Evolutionary conservation across 2,329 filamentous ascomycete genomes (phyloP).

Genomic region (Neonectria faginata): DNA sequence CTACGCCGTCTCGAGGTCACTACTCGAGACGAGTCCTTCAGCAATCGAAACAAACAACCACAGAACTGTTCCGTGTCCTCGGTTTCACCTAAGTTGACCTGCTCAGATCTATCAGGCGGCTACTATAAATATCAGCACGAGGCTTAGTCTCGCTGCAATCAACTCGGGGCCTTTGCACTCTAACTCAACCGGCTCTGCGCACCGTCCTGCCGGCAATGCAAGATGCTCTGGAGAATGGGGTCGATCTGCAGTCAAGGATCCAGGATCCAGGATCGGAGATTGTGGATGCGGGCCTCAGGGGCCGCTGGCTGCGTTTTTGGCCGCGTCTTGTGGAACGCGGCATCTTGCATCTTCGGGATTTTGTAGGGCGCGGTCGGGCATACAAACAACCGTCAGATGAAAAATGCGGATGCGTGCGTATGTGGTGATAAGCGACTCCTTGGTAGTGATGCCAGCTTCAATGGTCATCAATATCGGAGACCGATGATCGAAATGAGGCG

Average conservation of each 20-base stretch:
- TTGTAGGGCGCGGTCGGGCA: slow-evolving; percentile 6
- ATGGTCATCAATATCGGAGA: background rate
- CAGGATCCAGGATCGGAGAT: slow-evolving; percentile 15
- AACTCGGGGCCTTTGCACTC: slow-evolving; percentile 6
- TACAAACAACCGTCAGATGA: background rate
- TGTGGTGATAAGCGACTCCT: background rate
- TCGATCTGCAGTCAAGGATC: slow-evolving; percentile 18
- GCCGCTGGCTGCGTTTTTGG: slow-evolving; percentile 11
- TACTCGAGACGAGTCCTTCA: background rate
- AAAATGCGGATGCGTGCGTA: slow-evolving; percentile 7
- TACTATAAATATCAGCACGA: background rate
- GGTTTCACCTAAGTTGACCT: background rate
- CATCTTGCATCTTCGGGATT: slow-evolving; percentile 22
- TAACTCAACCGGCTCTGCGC: slow-evolving; percentile 1
- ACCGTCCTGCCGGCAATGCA: slow-evolving; percentile 18
- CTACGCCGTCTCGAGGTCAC: background rate
- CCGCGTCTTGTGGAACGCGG: slow-evolving; percentile 7
- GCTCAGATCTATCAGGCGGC: background rate
- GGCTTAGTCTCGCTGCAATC: background rate
- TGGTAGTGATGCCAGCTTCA: slow-evolving; percentile 5
- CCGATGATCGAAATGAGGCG: background rate
- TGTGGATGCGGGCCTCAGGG: slow-evolving; percentile 19
- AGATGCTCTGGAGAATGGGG: slow-evolving; percentile 14
- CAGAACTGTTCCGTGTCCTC: background rate
- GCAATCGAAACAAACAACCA: background rate